Conservation (phyloP, 2,329 filamentous ascomycete genomes). For the Diaporthe helianthi region DNA sequence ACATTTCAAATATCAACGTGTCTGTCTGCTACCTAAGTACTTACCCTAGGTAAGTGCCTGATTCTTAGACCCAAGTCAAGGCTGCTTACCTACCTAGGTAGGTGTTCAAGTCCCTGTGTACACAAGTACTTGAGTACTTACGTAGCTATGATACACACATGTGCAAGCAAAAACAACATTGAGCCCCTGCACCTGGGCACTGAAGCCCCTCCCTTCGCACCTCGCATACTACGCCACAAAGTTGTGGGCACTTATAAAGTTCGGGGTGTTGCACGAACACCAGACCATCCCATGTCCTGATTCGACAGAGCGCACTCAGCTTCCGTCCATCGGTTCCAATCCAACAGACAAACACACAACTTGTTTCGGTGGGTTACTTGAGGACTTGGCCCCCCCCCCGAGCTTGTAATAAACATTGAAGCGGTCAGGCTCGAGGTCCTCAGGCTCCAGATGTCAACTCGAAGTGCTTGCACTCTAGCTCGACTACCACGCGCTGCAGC, state of each 20-base stretch:
- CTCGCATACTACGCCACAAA: background rate
- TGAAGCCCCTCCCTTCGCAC: background rate
- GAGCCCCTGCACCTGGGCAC: background rate
- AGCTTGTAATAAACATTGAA: conserved; percentile 9
- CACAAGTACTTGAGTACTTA: background rate
- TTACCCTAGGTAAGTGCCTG: too few species aligned
- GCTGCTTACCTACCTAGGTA: too few species aligned
- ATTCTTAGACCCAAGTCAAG: background rate
- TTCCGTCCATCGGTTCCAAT: conserved; percentile 3
- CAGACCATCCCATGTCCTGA: conserved; percentile 8
- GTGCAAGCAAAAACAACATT: background rate
- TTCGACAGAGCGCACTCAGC: background rate
- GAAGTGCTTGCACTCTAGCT: too few species aligned
- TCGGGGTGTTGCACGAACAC: conserved; percentile 20
- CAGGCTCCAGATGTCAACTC: too few species aligned
- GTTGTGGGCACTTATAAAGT: conserved; percentile 2
- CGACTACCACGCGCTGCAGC: background rate
- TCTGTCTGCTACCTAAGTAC: too few species aligned
- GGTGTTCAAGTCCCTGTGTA: too few species aligned
- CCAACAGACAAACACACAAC: conserved; percentile 8
- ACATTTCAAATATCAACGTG: background rate
- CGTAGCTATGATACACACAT: background rate
- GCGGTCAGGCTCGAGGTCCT: conserved; percentile 13
- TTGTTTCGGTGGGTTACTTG: conserved; percentile 16
- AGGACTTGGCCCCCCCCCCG: conserved; percentile 8